These are phyloP conservation scores for Populus hybrid DNA, from an alignment of 441 rosid genomes.

Conservation along the genomic window DNA sequence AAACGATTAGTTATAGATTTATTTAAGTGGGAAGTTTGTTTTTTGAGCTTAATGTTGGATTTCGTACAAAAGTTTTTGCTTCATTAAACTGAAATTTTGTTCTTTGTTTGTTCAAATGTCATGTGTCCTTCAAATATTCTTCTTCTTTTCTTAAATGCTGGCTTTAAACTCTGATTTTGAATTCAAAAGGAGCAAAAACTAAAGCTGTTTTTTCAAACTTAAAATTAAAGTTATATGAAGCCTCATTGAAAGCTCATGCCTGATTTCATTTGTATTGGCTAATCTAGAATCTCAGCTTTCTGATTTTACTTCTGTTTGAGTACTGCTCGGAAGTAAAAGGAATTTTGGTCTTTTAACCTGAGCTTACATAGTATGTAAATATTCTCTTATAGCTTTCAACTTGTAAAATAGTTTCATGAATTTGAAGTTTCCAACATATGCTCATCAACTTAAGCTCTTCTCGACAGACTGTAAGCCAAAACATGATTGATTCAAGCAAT, in stretches of 20 bases:
- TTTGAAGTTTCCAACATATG: background rate
- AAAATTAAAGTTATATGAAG: background rate
- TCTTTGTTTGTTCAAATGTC: background rate
- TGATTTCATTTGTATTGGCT: background rate
- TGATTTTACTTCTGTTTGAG: background rate
- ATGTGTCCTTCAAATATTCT: background rate
- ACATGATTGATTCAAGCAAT: slow-evolving; percentile 26
- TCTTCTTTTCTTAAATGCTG: background rate
- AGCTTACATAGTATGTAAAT: background rate
- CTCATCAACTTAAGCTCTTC: slow-evolving; percentile 21
- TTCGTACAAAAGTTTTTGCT: background rate
- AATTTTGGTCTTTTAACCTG: background rate
- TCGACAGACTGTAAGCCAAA: slow-evolving; percentile 37
- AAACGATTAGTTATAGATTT: background rate
- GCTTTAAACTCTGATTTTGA: background rate
- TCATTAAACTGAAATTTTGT: background rate
- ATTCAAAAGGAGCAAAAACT: background rate
- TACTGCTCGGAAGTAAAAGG: background rate
- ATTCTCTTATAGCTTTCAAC: too few relatives aligned
- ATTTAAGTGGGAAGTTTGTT: background rate
- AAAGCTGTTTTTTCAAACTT: background rate
- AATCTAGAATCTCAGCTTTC: background rate
- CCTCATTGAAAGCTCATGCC: background rate
- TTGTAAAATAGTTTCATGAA: background rate
- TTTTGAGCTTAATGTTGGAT: background rate